Evolutionary conservation across 495 filamentous ascomycete genomes (phyloP).

Genomic region (Staphylotrichum tortipilum): DNA sequence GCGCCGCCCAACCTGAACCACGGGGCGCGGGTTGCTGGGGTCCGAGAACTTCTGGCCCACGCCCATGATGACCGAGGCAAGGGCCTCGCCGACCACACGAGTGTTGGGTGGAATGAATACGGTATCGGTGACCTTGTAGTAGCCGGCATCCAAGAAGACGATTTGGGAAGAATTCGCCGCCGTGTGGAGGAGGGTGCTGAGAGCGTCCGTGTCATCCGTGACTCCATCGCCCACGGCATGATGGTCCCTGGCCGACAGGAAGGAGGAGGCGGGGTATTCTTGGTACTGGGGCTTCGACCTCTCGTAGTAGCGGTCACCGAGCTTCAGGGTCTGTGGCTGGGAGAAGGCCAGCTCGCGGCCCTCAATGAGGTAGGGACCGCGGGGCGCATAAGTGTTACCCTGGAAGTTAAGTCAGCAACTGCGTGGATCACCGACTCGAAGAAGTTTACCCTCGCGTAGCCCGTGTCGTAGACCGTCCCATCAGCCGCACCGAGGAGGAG

Average conservation of each 20-base stretch:
- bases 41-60: constrained; percentile 40
- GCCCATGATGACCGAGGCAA: constrained; percentile 39
- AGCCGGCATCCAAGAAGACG: constrained; percentile 57
- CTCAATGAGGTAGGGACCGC: constrained; percentile 16
- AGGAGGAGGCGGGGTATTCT: constrained; percentile 30
- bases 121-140: constrained; percentile 33
- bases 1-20: constrained; percentile 43
- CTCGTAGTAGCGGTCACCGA: constrained; percentile 47
- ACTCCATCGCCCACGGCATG: constrained; percentile 23
- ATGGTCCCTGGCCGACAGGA: constrained; percentile 22
- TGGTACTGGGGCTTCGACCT: constrained; percentile 62
- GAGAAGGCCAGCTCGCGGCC: constrained; percentile 11
- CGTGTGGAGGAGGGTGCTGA: constrained; percentile 16
- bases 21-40: constrained; percentile 35
- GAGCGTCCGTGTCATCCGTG: constrained; percentile 24
- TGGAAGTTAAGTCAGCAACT: constrained; percentile 5
- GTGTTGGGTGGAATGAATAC: constrained; percentile 45
- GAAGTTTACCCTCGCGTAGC: constrained; percentile 34
- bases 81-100: constrained; percentile 34
- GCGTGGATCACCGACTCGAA: background rate
- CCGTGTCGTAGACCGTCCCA: constrained; percentile 15
- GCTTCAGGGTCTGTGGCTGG: constrained; percentile 23
- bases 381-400: constrained; percentile 20
- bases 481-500: constrained; percentile 34
- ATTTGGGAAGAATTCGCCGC: constrained; percentile 35